Conservation (phyloP, 345 rosid species). For the Eucalyptus decipiens region DNA sequence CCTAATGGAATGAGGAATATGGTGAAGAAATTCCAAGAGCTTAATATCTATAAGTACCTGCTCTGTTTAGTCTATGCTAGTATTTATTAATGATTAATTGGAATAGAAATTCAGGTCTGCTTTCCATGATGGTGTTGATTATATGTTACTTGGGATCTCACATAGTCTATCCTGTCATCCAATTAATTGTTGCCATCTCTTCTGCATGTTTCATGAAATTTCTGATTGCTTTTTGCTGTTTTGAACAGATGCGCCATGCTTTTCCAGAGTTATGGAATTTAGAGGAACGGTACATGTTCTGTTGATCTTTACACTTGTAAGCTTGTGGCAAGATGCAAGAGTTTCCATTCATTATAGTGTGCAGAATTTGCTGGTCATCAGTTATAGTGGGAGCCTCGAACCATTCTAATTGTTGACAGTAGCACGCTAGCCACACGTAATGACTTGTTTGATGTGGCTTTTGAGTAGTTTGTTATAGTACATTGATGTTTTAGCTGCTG, state of each 20-base stretch:
- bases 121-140: background rate
- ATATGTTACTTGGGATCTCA: background rate
- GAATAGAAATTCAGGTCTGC: background rate
- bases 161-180: background rate
- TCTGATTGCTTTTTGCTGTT: background rate
- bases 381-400: background rate
- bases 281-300: constrained; percentile 55
- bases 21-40: background rate
- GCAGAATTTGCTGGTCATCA: background rate
- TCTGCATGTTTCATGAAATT: background rate
- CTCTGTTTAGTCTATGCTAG: background rate
- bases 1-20: background rate
- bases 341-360: background rate
- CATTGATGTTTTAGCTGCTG: background rate
- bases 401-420: background rate
- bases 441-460: background rate
- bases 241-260: constrained; percentile 62
- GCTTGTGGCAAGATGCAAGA: background rate
- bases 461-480: background rate
- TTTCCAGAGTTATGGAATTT: constrained; percentile 88
- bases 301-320: background rate
- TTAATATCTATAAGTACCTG: background rate
- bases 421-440: background rate
- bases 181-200: background rate
- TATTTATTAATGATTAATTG: background rate